Evolutionary conservation across 768 basidiomycete genomes (phyloP), one percentile per base, ranked within the genome.

Genomic region (Termitomyces heimii): DNA sequence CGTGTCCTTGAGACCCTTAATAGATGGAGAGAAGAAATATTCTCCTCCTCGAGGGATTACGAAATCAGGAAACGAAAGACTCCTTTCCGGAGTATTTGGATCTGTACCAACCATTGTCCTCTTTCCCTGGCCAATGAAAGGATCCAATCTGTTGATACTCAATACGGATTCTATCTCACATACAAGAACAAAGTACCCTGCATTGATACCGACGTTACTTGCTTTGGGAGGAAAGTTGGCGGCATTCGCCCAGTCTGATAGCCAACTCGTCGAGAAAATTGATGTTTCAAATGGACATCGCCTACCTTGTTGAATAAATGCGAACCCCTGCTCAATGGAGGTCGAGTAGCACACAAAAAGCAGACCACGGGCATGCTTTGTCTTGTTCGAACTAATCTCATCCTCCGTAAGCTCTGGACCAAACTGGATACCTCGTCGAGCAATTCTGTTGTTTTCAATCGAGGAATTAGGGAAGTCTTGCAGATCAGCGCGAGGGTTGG

Each of bases 21-120:
- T 65, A 22, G 78, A 78, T 0, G 81, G 82, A 4, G 74, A 67
- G 66, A 81, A 82, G 66, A 81, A 82, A 63, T 81, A 81, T 61
- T 79, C 81, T 55, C 81, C 79, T 40, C 81, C 77, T 24, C 76
- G 73, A 43, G 81, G 70, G 34, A 74, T 63, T 47, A 82, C 70
- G 58, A 77, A 80, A 29, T 67, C 66, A 8, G 71, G 72, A 54
- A 74, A 69, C 18, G 67, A 59, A 53, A 72, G 66, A 46, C 65
- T 62, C n/a, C 59, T 61, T 50, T 68, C 29, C 14, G 71, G 62
- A 49, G 63, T 57, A 47, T 74, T 71, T 14, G 73, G 74, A 60
- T 76, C 69, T 13, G 66, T 63, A 24, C 71, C 72, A 52, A 62
- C 62, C 53, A 72, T 56, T 32, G 59, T 49, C 34, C 71, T 60